phyloP scores from a whole-genome alignment of 495 filamentous ascomycete genomes.

The Aspergillus homomorphus region DNA sequence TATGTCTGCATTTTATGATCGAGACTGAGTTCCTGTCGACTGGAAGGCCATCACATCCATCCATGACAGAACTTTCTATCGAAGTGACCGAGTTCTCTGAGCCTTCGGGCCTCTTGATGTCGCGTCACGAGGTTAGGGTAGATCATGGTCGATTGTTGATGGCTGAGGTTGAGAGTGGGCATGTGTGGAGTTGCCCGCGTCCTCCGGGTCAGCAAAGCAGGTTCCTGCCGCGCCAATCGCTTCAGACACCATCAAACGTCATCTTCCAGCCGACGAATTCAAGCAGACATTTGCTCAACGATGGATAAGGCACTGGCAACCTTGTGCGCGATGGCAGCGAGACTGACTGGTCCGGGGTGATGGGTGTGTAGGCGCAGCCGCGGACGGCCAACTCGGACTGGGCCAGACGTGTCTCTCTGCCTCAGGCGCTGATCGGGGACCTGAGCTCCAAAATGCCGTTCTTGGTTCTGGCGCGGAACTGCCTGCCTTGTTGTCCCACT shows the following conservation, averaged over 20 bases:
- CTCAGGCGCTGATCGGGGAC: constrained; percentile 3
- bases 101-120: neutral
- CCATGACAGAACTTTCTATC: neutral
- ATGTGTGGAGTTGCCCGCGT: neutral
- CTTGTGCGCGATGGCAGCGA: neutral
- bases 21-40: neutral
- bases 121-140: neutral
- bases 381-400: constrained; percentile 22
- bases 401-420: constrained; percentile 14
- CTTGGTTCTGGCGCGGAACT: constrained; percentile 20
- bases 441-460: constrained; percentile 7
- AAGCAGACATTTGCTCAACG: neutral
- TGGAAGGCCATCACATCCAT: neutral
- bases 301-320: neutral
- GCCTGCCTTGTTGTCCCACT: constrained; percentile 20
- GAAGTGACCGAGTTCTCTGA: neutral
- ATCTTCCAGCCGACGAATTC: neutral
- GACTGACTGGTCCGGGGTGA: constrained; percentile 6
- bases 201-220: neutral
- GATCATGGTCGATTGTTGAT: neutral
- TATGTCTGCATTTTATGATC: neutral
- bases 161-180: neutral
- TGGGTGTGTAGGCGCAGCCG: constrained; percentile 25
- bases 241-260: neutral
- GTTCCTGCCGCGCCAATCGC: neutral